phyloP scores from a whole-genome alignment of 345 rosid genomes.

The Dipteronia sinensis region DNA sequence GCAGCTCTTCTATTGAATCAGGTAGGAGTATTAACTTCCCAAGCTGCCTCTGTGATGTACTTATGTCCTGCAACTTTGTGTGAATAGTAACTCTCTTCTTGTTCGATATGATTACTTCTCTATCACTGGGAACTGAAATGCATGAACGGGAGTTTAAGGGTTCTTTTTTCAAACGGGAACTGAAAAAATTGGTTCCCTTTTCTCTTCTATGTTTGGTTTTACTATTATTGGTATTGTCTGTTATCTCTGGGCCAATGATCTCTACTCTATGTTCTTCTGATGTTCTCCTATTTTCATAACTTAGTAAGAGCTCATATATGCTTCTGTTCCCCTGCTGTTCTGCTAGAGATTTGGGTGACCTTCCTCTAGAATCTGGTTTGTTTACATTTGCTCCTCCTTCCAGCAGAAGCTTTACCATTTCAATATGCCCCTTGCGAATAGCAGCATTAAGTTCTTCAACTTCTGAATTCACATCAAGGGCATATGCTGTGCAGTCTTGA shows the following conservation, averaged over 20 bases:
- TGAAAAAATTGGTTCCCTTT: constrained; percentile 26
- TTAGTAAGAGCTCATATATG: constrained; percentile 49
- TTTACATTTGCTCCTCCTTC: constrained; percentile 50
- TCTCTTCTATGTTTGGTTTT: constrained; percentile 30
- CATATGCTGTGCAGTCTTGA: constrained; percentile 18
- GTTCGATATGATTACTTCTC: constrained; percentile 28
- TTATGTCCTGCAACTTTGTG: constrained; percentile 42
- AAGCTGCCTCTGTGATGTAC: constrained; percentile 30
- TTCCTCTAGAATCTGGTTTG: constrained; percentile 52
- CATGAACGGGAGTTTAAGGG: constrained; percentile 35
- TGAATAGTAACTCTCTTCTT: constrained; percentile 83
- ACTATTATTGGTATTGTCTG: constrained; percentile 17
- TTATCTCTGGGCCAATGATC: constrained; percentile 36
- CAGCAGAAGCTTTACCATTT: constrained; percentile 61
- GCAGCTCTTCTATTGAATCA: constrained; percentile 73
- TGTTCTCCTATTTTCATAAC: constrained; percentile 41
- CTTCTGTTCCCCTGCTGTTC: constrained; percentile 48
- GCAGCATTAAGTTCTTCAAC: constrained; percentile 49
- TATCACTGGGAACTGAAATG: constrained; percentile 24
- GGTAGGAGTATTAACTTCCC: constrained; percentile 81
- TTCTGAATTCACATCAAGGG: constrained; percentile 27
- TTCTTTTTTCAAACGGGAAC: constrained; percentile 26
- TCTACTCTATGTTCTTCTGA: constrained; percentile 54
- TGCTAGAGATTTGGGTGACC: constrained; percentile 55
- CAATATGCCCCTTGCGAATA: constrained; percentile 48